phyloP scores from a whole-genome alignment of 2,329 filamentous ascomycete genomes.

The Elsinoe australis region DNA sequence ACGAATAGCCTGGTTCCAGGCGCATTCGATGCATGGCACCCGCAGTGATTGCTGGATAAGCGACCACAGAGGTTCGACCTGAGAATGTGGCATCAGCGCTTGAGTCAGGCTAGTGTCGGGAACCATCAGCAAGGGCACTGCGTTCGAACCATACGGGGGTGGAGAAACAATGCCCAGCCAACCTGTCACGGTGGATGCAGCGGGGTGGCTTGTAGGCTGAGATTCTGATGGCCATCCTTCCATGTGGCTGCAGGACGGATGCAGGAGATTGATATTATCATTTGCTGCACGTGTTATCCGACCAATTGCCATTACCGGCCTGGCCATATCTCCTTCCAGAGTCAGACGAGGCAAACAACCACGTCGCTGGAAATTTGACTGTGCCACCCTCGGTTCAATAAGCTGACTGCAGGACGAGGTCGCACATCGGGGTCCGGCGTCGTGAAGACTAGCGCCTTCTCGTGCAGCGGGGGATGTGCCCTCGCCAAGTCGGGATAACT shows the following conservation, averaged over 20 bases:
- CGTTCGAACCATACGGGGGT: slow-evolving; percentile 9
- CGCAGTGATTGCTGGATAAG: slow-evolving; percentile 8
- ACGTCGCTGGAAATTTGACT: slow-evolving; percentile 5
- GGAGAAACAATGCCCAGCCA: slow-evolving; percentile 11
- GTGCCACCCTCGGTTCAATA: slow-evolving; percentile 3
- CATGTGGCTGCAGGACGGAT: slow-evolving; percentile 12
- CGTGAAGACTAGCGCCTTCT: neutral
- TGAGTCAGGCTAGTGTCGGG: slow-evolving; percentile 15
- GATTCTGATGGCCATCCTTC: slow-evolving; percentile 2
- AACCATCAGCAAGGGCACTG: slow-evolving; percentile 3
- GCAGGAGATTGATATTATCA: slow-evolving; percentile 8
- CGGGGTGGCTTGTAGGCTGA: slow-evolving; percentile 11
- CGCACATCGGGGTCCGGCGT: slow-evolving; percentile 6
- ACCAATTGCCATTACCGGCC: slow-evolving; percentile 8
- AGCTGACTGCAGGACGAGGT: slow-evolving; percentile 10
- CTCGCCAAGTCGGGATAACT: slow-evolving; percentile 7
- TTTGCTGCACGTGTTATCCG: slow-evolving; percentile 1
- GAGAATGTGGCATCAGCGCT: neutral
- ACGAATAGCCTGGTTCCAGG: slow-evolving; percentile 3
- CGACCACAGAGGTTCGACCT: neutral
- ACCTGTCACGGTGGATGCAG: slow-evolving; percentile 13
- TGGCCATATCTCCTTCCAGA: slow-evolving; percentile 2
- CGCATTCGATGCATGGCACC: slow-evolving; percentile 1
- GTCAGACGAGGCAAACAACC: slow-evolving; percentile 8
- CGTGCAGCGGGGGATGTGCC: slow-evolving; percentile 14